These are phyloP conservation scores for Alternaria novae-zelandiae DNA, from an alignment of 2,329 filamentous ascomycete genomes.

Conservation along the genomic window DNA sequence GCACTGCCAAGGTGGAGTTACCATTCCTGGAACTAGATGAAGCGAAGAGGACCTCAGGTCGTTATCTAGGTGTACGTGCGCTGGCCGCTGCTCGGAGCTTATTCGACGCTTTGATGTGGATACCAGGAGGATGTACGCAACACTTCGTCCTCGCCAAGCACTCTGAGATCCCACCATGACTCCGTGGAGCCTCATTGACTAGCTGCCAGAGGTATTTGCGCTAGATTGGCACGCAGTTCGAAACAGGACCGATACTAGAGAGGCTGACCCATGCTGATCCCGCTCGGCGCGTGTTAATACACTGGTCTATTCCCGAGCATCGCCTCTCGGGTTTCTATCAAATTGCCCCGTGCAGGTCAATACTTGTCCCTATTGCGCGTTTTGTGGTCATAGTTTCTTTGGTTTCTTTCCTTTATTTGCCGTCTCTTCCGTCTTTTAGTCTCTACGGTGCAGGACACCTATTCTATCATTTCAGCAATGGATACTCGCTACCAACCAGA, in stretches of 20 bases:
- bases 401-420: constrained; percentile 16
- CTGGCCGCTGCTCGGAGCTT: constrained; percentile 28
- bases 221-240: constrained; percentile 32
- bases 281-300: constrained; percentile 31
- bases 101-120: constrained; percentile 40
- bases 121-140: constrained; percentile 40
- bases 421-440: constrained; percentile 23
- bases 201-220: constrained; percentile 31
- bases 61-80: constrained; percentile 29
- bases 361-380: constrained; percentile 17
- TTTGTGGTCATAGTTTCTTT: constrained; percentile 19
- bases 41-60: constrained; percentile 27
- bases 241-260: constrained; percentile 33
- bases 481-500: constrained; percentile 39
- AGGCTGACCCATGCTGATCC: constrained; percentile 24
- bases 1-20: constrained; percentile 25
- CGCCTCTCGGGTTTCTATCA: constrained; percentile 20
- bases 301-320: constrained; percentile 25
- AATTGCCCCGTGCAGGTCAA: constrained; percentile 34
- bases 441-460: constrained; percentile 42
- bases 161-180: constrained; percentile 27
- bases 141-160: constrained; percentile 41
- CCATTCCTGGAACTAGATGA: constrained; percentile 22
- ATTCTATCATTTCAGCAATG: constrained; percentile 32
- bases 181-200: constrained; percentile 25